Evolutionary conservation across 1,139 yeast genomes (phyloP), one percentile per base, ranked within the genome.

Genomic region (Nadsonia commutata): DNA sequence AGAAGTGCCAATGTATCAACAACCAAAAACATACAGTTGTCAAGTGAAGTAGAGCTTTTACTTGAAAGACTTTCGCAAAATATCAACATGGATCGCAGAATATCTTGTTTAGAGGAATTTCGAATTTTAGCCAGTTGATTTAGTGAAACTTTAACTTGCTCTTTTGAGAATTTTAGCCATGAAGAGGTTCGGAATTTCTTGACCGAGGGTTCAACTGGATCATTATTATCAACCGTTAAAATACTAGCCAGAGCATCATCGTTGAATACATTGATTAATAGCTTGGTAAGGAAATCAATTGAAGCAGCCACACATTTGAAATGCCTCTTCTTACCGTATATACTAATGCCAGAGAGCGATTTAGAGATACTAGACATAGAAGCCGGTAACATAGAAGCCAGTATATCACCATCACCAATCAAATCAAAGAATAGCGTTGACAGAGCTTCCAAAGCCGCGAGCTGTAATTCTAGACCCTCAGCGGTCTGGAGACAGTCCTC

Each of bases 151-250:
- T 53, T 71, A 20, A 82, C 66, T 53, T 83, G 90, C 27, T 65
- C 63, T 1, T 80, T 66, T 0, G 88, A 78, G 0, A 79, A 84
- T 18, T 56, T 63, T 18, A 80, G 58, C 94, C 94, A 83, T 8
- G 73, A 56, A 11, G 63, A 60, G 1, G 76, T 68, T 50, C 86
- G 64, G 48, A 27, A 11, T 27, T 9, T 11, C 33, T 21, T 21
- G 23, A 21, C 9, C 23, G 23, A 9, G 23, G 6, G 9, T 21
- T 6, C 23, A 6, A 9, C 33, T n/a, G n/a, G n/a, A n/a, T 52
- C 46, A 38, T 57, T 59, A n/a, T 49, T 47, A 33, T 49, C 49
- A 0, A 46, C 48, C 4, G 48, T 41, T 2, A 46, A 23, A 4
- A 31, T 33, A 9, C 41, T 38, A 2, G 39, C 43, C 6, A 71